Conservation (phyloP, 176 grass and related monocot species). For the Puya raimondii region DNA sequence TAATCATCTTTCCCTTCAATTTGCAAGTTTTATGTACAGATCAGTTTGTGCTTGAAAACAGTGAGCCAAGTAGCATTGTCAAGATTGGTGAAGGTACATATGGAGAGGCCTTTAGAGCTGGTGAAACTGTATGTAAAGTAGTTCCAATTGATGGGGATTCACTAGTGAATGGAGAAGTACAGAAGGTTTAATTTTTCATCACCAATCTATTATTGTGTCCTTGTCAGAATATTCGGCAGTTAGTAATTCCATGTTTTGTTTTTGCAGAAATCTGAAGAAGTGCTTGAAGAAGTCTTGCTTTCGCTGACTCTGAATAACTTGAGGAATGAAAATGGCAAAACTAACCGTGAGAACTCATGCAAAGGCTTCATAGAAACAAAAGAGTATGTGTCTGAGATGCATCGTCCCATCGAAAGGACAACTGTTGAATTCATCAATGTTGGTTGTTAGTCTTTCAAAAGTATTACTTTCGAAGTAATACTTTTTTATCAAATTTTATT, state of each 20-base stretch:
- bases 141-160: slow-evolving; percentile 81
- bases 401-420: slow-evolving; percentile 6
- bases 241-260: slow-evolving; percentile 28
- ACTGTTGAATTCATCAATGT: neutral
- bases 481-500: neutral
- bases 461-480: neutral
- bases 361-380: slow-evolving; percentile 89
- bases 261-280: slow-evolving; percentile 75
- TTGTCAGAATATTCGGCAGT: neutral
- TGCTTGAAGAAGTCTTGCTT: slow-evolving; percentile 91
- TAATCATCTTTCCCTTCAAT: slow-evolving; percentile 1
- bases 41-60: slow-evolving; percentile 27
- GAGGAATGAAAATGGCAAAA: slow-evolving; percentile 22
- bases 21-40: slow-evolving; percentile 17
- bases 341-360: slow-evolving; percentile 43
- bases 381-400: slow-evolving; percentile 34
- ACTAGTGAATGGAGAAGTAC: slow-evolving; percentile 76
- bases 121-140: slow-evolving; percentile 75
- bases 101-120: slow-evolving; percentile 80
- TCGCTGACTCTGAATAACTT: slow-evolving; percentile 85
- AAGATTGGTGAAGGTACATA: slow-evolving; percentile 94
- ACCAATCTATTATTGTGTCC: slow-evolving; percentile 1
- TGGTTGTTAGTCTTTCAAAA: neutral
- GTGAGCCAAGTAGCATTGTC: slow-evolving; percentile 43
- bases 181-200: slow-evolving; percentile 57